A percentile compares a stretch with the other conserved stretches of the same genome.
Evolutionary conservation across 225 moss, liverwort and hornwort genomes (phyloP).

Genomic region (Physcomitrellopsis africana): DNA sequence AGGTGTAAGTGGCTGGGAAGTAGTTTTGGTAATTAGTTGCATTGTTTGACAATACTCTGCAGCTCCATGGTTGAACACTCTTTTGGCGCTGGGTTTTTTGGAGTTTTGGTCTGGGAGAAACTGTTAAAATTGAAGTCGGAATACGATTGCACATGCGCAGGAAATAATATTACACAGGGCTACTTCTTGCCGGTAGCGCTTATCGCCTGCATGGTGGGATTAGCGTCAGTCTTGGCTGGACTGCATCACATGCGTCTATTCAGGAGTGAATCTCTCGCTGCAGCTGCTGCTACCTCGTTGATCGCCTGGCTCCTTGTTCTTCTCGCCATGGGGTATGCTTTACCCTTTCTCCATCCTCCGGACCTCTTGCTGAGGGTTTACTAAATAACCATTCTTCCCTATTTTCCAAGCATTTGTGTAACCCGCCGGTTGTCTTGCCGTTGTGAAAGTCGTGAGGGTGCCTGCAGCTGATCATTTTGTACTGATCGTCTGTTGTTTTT

Average conservation of each 20-base stretch:
- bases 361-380: too few relatives aligned
- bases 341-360: neutral
- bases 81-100: too few relatives aligned
- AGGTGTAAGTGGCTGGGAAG: neutral
- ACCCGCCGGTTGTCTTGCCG: neutral
- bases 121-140: neutral
- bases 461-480: neutral
- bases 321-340: slow-evolving; percentile 59
- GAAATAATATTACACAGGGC: slow-evolving; percentile 37
- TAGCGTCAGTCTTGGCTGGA: slow-evolving; percentile 56
- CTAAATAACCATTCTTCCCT: too few relatives aligned
- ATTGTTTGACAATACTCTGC: too few relatives aligned
- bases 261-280: slow-evolving; percentile 53
- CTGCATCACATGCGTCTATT: slow-evolving; percentile 54
- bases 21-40: too few relatives aligned
- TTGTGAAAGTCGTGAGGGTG: neutral
- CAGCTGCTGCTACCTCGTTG: slow-evolving; percentile 46
- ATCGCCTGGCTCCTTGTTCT: slow-evolving; percentile 64
- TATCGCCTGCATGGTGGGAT: slow-evolving; percentile 61
- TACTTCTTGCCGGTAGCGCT: slow-evolving; percentile 44
- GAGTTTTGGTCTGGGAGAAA: neutral
- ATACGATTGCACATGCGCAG: slow-evolving; percentile 13
- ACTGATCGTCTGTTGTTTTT: neutral
- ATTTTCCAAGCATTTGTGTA: too few relatives aligned
- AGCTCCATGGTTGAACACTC: too few relatives aligned